These are phyloP conservation scores for Vigna nakashimae DNA, from an alignment of 306 rosid genomes.

Conservation along the genomic window DNA sequence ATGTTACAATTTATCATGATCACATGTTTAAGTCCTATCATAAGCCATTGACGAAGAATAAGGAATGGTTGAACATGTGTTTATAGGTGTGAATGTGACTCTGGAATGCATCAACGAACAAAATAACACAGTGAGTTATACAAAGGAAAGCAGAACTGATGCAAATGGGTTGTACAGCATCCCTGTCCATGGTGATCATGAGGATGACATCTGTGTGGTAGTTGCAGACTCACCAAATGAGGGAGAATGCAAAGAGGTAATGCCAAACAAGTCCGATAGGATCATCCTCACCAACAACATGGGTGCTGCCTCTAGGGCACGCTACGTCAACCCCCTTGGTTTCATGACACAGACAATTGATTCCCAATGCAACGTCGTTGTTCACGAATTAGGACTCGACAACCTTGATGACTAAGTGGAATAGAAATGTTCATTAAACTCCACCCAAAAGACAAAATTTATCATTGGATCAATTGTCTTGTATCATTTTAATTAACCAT, in stretches of 20 bases:
- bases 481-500: no score
- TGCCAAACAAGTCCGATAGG: conserved; percentile 34
- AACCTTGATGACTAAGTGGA: neutral
- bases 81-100: conserved; percentile 45
- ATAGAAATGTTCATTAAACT: no score
- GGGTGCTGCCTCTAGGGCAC: conserved; percentile 48
- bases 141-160: neutral
- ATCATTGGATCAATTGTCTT: no score
- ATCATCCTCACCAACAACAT: conserved; percentile 53
- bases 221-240: neutral
- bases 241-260: conserved; percentile 8
- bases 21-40: no score
- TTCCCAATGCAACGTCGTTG: conserved; percentile 26
- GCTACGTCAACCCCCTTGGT: conserved; percentile 64
- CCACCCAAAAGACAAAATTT: no score
- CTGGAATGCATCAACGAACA: conserved; percentile 43
- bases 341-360: conserved; percentile 50
- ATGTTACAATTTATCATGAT: neutral
- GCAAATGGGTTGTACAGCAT: conserved; percentile 44
- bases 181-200: conserved; percentile 40
- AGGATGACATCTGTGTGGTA: conserved; percentile 54
- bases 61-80: neutral
- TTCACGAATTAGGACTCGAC: conserved; percentile 49
- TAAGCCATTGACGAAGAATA: no score
- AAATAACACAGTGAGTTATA: neutral